Evolutionary conservation across 2,329 filamentous ascomycete genomes (phyloP).

Genomic region (Colletotrichum coccodes): DNA sequence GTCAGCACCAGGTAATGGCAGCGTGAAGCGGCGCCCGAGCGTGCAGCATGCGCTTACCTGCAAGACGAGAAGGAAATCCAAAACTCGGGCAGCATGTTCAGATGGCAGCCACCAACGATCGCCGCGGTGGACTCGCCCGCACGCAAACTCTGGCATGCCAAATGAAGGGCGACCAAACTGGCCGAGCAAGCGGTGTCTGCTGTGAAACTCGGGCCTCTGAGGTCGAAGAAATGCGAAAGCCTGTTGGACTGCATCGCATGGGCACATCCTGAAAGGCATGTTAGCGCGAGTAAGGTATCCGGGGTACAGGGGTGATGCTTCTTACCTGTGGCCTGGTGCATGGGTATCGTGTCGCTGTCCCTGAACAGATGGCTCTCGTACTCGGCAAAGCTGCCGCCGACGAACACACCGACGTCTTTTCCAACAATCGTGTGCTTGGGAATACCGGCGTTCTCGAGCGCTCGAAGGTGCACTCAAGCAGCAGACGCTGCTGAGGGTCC

Average conservation of each 20-base stretch:
- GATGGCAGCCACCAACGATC: conserved; percentile 57
- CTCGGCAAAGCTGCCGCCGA: conserved; percentile 59
- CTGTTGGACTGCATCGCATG: conserved; percentile 64
- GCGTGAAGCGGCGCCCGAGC: neutral
- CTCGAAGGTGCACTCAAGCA: conserved; percentile 66
- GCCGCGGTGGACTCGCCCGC: conserved; percentile 57
- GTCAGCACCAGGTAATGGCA: neutral
- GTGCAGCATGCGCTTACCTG: conserved; percentile 41
- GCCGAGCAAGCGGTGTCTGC: conserved; percentile 64
- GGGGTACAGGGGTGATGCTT: conserved; percentile 1
- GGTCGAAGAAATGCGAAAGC: conserved; percentile 65
- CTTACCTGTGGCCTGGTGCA: conserved; percentile 62
- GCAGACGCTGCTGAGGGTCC: conserved; percentile 64
- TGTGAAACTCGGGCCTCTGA: conserved; percentile 63
- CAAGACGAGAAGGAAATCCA: conserved; percentile 57
- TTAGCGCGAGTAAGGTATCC: conserved; percentile 27
- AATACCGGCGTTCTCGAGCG: conserved; percentile 62
- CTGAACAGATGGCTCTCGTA: conserved; percentile 57
- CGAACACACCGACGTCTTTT: conserved; percentile 59
- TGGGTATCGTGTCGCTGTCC: conserved; percentile 58
- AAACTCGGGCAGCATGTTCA: conserved; percentile 59
- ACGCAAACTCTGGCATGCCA: conserved; percentile 59
- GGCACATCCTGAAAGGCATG: conserved; percentile 50
- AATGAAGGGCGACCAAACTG: conserved; percentile 59
- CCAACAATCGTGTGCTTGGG: conserved; percentile 58